Conservation (phyloP, 495 filamentous ascomycete species). For the Penicillium coffeae region DNA sequence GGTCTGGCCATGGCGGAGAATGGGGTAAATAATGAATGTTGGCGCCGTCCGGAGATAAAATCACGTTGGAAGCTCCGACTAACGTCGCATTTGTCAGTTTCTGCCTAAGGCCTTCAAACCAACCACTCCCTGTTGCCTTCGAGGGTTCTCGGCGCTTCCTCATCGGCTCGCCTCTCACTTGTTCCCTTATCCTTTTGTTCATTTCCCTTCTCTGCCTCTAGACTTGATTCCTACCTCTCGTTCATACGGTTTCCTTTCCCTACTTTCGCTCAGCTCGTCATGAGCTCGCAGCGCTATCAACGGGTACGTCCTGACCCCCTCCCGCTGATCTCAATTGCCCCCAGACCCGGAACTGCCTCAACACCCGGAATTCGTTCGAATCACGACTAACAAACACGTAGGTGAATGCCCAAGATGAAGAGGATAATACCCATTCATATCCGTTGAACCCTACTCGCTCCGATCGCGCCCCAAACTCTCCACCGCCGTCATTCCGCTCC, state of each 20-base stretch:
- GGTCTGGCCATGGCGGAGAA: slow-evolving; percentile 21
- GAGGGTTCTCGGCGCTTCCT: slow-evolving; percentile 17
- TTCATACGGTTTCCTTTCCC: slow-evolving; percentile 17
- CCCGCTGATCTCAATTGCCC: slow-evolving; percentile 21
- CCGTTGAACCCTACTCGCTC: slow-evolving; percentile 35
- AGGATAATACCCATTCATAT: slow-evolving; percentile 44
- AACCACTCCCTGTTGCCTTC: slow-evolving; percentile 17
- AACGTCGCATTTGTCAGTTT: slow-evolving; percentile 2
- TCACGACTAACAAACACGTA: slow-evolving; percentile 23
- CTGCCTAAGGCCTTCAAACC: slow-evolving; percentile 17
- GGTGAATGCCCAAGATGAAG: slow-evolving; percentile 52
- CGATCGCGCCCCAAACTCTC: slow-evolving; percentile 67
- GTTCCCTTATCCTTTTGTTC: slow-evolving; percentile 17
- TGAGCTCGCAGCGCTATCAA: slow-evolving; percentile 83
- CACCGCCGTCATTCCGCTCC: slow-evolving; percentile 90
- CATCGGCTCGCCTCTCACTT: slow-evolving; percentile 12
- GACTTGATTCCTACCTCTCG: slow-evolving; percentile 11
- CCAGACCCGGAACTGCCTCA: slow-evolving; percentile 7
- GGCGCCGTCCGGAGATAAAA: not conserved
- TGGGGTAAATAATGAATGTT: not conserved
- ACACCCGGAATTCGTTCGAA: slow-evolving; percentile 10
- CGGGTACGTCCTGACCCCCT: slow-evolving; percentile 55
- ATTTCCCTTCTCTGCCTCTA: slow-evolving; percentile 9
- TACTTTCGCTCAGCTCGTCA: slow-evolving; percentile 48
- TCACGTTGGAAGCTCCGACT: not conserved